Evolutionary conservation across 805 yeast genomes (phyloP).

Genomic region (Kodamaea neixiangensis): DNA sequence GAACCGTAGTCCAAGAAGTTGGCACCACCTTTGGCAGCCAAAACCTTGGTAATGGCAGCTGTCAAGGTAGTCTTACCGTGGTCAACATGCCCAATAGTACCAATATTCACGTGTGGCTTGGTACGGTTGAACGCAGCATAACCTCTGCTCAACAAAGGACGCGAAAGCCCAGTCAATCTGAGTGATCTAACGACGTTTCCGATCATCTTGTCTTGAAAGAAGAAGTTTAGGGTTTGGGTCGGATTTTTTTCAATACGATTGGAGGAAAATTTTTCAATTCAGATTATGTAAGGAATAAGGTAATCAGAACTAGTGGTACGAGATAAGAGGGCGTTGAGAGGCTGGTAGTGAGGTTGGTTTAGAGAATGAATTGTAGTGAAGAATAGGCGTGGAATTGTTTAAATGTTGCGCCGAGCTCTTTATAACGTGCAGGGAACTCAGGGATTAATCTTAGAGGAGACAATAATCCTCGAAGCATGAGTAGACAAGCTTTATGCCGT

Average conservation of each 20-base stretch:
- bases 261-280: constrained; percentile 7
- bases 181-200: constrained; percentile 29
- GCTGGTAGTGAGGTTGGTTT: too few relatives aligned
- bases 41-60: constrained; percentile 96
- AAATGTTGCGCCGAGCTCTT: too few relatives aligned
- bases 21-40: constrained; percentile 88
- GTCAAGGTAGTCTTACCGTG: constrained; percentile 98
- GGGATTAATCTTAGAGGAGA: too few relatives aligned
- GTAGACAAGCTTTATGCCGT: too few relatives aligned
- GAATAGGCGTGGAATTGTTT: too few relatives aligned
- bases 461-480: too few relatives aligned
- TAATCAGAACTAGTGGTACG: neutral
- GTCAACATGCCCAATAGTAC: constrained; percentile 99
- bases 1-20: constrained; percentile 88
- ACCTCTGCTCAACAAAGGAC: constrained; percentile 34
- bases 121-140: constrained; percentile 87
- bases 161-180: constrained; percentile 30
- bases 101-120: constrained; percentile 95
- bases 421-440: too few relatives aligned
- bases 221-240: neutral
- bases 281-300: neutral
- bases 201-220: constrained; percentile 23
- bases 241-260: constrained; percentile 1
- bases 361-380: too few relatives aligned
- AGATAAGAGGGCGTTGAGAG: neutral